phyloP scores from a whole-genome alignment of 2,329 filamentous ascomycete species.

The Aureobasidium subglaciale region DNA sequence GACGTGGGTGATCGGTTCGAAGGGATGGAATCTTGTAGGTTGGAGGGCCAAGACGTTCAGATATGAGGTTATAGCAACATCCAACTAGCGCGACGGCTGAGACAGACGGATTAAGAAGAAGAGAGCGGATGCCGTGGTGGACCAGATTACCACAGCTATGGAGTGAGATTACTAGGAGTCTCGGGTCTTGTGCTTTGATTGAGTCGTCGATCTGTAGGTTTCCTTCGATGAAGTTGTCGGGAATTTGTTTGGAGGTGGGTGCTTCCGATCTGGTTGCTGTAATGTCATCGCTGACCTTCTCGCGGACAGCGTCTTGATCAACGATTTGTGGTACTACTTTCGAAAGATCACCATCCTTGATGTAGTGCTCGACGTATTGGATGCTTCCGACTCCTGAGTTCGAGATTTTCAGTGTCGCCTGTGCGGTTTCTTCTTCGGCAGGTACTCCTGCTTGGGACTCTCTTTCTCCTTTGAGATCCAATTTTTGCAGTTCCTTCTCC shows the following conservation, averaged over 20 bases:
- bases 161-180: slow-evolving; percentile 83
- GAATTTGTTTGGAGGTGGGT: not conserved
- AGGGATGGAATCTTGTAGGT: slow-evolving; percentile 77
- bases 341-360: slow-evolving; percentile 65
- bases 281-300: slow-evolving; percentile 4
- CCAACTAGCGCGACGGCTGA: slow-evolving; percentile 91
- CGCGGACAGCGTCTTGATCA: slow-evolving; percentile 10
- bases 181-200: slow-evolving; percentile 30
- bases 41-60: slow-evolving; percentile 78
- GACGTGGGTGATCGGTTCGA: slow-evolving; percentile 64
- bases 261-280: slow-evolving; percentile 19
- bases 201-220: not conserved
- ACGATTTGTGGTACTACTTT: slow-evolving; percentile 59
- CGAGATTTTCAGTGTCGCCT: slow-evolving; percentile 47
- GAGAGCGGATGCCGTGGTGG: slow-evolving; percentile 82
- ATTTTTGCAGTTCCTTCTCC: not conserved
- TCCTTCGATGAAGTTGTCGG: slow-evolving; percentile 11
- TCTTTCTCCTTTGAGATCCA: slow-evolving; percentile 14
- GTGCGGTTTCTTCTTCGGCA: slow-evolving; percentile 22
- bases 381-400: slow-evolving; percentile 61
- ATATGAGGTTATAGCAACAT: slow-evolving; percentile 96
- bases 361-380: slow-evolving; percentile 67
- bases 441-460: slow-evolving; percentile 11
- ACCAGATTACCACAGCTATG: slow-evolving; percentile 98
- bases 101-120: slow-evolving; percentile 76